These are phyloP conservation scores for Tephrocybe sp. DNA, from an alignment of 768 basidiomycete genomes.

Conservation along the genomic window DNA sequence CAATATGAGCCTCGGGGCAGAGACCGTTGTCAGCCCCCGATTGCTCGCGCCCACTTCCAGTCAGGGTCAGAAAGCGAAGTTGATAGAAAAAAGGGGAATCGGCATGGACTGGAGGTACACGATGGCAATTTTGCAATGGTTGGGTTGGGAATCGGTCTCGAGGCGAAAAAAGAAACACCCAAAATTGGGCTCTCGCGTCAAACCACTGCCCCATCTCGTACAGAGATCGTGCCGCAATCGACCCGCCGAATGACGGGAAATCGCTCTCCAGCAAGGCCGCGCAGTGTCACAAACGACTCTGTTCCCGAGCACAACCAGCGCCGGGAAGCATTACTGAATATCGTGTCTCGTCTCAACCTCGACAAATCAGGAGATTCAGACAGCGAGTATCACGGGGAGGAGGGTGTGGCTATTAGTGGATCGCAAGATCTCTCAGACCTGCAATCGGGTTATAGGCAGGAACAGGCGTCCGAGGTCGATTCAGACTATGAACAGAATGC, in stretches of 20 bases:
- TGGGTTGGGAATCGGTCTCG: conserved; percentile 13
- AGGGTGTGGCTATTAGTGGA: conserved; percentile 36
- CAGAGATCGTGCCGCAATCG: not conserved
- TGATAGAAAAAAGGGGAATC: conserved; percentile 16
- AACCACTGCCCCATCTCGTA: not conserved
- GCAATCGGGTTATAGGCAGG: not conserved
- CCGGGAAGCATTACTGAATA: conserved; percentile 34
- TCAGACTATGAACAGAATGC: conserved; percentile 24
- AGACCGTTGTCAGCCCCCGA: conserved; percentile 36
- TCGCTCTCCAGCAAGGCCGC: not conserved
- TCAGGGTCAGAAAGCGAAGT: conserved; percentile 42
- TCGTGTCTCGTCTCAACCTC: conserved; percentile 32
- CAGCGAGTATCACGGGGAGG: conserved; percentile 32
- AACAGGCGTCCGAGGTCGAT: conserved; percentile 24
- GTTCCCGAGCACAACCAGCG: conserved; percentile 24
- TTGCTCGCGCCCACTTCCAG: conserved; percentile 40
- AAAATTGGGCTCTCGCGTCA: not conserved
- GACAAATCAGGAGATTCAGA: conserved; percentile 16
- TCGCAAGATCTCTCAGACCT: conserved; percentile 20
- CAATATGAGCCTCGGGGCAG: conserved; percentile 37
- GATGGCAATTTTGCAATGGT: conserved; percentile 1
- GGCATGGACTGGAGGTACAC: not conserved
- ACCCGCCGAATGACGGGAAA: not conserved
- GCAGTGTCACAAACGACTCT: conserved; percentile 11
- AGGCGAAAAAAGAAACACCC: conserved; percentile 1